Percentiles rank a stretch among this genome's conserved stretches.
These are phyloP conservation scores for Trichoderma asperellum DNA, from an alignment of 2,329 filamentous ascomycete genomes.

Conservation along the genomic window DNA sequence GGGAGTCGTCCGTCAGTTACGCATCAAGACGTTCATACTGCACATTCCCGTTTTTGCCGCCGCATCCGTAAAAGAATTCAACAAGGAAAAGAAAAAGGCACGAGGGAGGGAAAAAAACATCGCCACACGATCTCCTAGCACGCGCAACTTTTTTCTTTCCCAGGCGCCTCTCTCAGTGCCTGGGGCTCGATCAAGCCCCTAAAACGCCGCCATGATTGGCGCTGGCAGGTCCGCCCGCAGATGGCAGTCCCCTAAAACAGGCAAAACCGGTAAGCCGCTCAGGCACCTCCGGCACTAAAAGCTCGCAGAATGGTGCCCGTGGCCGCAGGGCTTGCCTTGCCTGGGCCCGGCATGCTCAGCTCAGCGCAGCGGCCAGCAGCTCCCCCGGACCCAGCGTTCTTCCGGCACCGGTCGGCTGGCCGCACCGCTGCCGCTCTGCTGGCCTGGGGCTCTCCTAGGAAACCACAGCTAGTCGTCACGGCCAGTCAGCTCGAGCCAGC, in stretches of 20 bases:
- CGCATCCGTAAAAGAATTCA: constrained; percentile 1
- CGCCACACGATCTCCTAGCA: background rate
- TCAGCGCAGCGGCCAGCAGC: background rate
- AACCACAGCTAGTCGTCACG: constrained; percentile 25
- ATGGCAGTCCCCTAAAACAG: constrained; percentile 9
- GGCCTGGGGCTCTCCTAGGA: constrained; percentile 9
- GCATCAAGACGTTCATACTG: background rate
- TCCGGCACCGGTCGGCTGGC: constrained; percentile 26
- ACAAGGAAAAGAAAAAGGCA: background rate
- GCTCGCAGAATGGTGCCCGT: background rate
- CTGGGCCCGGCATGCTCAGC: background rate
- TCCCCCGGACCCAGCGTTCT: constrained; percentile 27
- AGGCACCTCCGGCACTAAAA: constrained; percentile 18
- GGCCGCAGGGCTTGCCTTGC: too few relatives aligned
- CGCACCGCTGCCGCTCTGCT: background rate
- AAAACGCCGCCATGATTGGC: constrained; percentile 12
- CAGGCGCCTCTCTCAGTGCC: background rate
- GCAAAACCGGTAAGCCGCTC: constrained; percentile 22
- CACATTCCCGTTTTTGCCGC: constrained; percentile 1
- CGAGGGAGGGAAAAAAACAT: background rate
- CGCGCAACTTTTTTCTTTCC: background rate
- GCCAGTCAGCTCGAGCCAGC: background rate
- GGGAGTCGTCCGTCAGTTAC: background rate
- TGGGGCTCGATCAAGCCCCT: constrained; percentile 5
- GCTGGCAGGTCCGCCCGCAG: constrained; percentile 19